phyloP scores from a whole-genome alignment of 202 grass and related monocot species.

The Digitaria exilis region DNA sequence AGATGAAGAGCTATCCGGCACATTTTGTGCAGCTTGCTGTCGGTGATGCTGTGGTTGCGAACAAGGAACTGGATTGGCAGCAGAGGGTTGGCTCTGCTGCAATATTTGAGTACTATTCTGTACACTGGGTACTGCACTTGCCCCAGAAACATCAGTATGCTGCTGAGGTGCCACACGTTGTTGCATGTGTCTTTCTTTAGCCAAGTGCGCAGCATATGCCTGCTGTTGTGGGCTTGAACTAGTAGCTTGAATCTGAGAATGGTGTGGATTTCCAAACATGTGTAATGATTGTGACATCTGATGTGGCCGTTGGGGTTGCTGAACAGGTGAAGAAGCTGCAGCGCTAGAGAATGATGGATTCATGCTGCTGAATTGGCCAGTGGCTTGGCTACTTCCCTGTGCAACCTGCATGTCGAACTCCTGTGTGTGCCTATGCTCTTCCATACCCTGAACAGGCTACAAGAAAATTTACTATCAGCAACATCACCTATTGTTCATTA shows the following conservation, averaged over 20 bases:
- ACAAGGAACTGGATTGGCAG: conserved; percentile 38
- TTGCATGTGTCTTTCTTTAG: conserved; percentile 68
- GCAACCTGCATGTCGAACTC: conserved; percentile 67
- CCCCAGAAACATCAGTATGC: conserved; percentile 56
- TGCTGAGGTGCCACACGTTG: conserved; percentile 52
- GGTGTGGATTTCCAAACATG: conserved; percentile 55
- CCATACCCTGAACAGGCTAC: conserved; percentile 77
- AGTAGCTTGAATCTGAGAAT: conserved; percentile 58
- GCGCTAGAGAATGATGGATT: conserved; percentile 48
- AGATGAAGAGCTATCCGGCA: conserved; percentile 32
- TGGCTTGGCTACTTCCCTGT: conserved; percentile 52
- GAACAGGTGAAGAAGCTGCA: conserved; percentile 55
- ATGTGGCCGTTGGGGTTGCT: conserved; percentile 56
- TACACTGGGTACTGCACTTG: conserved; percentile 47
- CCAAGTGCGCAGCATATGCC: conserved; percentile 55
- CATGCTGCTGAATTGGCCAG: conserved; percentile 56
- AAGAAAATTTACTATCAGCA: conserved; percentile 40
- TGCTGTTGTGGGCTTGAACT: conserved; percentile 69
- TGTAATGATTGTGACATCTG: conserved; percentile 65
- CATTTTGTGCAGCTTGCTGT: conserved; percentile 51
- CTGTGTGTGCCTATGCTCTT: conserved; percentile 63
- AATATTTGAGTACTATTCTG: conserved; percentile 50
- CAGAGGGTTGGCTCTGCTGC: conserved; percentile 52
- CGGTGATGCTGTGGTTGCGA: conserved; percentile 50
- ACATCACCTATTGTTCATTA: neutral